Conservation (phyloP, 2,329 filamentous ascomycete species). For the Penicillium sp. region DNA sequence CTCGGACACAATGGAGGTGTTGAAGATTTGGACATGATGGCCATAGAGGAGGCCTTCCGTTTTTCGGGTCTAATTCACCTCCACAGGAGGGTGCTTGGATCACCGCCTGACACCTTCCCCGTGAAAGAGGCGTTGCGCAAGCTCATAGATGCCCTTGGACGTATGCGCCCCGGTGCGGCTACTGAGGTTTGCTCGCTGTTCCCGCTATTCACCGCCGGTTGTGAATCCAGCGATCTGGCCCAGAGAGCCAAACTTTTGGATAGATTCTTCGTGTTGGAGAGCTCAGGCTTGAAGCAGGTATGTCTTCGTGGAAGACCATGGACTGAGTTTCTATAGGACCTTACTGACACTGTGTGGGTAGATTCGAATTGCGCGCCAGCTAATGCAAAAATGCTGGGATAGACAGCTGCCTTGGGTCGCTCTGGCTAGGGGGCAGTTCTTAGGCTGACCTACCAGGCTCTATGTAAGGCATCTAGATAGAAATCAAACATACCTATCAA, state of each 20-base stretch:
- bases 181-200: conserved; percentile 74
- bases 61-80: conserved; percentile 74
- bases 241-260: conserved; percentile 61
- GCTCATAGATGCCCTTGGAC: conserved; percentile 60
- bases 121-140: conserved; percentile 62
- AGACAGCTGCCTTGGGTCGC: conserved; percentile 39
- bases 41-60: conserved; percentile 74
- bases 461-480: not conserved
- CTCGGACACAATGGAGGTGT: conserved; percentile 41
- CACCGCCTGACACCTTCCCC: conserved; percentile 53
- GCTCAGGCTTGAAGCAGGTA: conserved; percentile 72
- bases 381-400: conserved; percentile 43
- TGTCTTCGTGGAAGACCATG: conserved; percentile 20
- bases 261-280: conserved; percentile 64
- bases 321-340: not conserved
- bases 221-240: conserved; percentile 58
- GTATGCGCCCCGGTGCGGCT: conserved; percentile 62
- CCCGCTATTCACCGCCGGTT: conserved; percentile 79
- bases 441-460: conserved; percentile 27
- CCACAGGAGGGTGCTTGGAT: conserved; percentile 67
- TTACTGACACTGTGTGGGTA: conserved; percentile 13
- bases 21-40: conserved; percentile 50
- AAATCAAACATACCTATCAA: too few relatives aligned
- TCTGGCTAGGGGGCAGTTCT: conserved; percentile 39
- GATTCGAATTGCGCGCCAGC: conserved; percentile 41